Percentiles rank a stretch among this genome's conserved stretches.
Evolutionary conservation across 768 basidiomycete species (phyloP).

Genomic region (Leccinum obscurum): DNA sequence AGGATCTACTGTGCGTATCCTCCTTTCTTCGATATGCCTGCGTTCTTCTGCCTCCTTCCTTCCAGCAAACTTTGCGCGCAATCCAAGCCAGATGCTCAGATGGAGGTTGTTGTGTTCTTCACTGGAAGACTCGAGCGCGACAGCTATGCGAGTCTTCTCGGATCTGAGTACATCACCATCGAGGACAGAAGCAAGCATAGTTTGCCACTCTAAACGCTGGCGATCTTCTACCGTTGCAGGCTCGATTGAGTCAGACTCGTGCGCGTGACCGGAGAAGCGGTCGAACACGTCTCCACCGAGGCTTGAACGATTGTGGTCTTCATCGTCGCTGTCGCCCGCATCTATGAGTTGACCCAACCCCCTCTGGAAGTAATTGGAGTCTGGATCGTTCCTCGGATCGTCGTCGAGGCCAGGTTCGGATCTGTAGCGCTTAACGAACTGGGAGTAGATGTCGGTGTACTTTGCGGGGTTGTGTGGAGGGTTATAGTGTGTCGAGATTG

Average conservation of each 20-base stretch:
- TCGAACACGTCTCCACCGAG: constrained; percentile 48
- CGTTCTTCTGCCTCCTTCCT: constrained; percentile 81
- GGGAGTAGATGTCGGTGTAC: constrained; percentile 70
- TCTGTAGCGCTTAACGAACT: constrained; percentile 77
- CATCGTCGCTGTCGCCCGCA: constrained; percentile 76
- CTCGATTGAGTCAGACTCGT: constrained; percentile 64
- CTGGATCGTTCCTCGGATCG: constrained; percentile 77
- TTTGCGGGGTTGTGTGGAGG: constrained; percentile 35
- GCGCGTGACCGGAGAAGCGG: constrained; percentile 49
- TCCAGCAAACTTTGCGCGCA: constrained; percentile 83
- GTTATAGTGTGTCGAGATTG: constrained; percentile 31
- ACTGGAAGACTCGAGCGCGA: constrained; percentile 65
- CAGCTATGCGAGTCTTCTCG: constrained; percentile 91
- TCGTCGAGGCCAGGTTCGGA: constrained; percentile 61
- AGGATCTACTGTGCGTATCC: constrained; percentile 76
- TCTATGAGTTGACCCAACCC: constrained; percentile 69
- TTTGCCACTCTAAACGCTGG: constrained; percentile 93
- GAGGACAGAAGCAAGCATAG: constrained; percentile 90
- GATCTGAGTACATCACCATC: constrained; percentile 93
- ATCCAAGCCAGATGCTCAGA: constrained; percentile 83
- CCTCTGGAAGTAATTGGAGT: constrained; percentile 77
- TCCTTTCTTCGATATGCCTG: constrained; percentile 76
- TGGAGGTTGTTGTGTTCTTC: constrained; percentile 70
- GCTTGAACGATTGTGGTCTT: constrained; percentile 50
- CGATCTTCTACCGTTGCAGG: constrained; percentile 72